Percentiles rank a stretch among this genome's conserved stretches.
phyloP scores from a whole-genome alignment of 2,329 filamentous ascomycete genomes.

The Ophiosphaerella korrae region DNA sequence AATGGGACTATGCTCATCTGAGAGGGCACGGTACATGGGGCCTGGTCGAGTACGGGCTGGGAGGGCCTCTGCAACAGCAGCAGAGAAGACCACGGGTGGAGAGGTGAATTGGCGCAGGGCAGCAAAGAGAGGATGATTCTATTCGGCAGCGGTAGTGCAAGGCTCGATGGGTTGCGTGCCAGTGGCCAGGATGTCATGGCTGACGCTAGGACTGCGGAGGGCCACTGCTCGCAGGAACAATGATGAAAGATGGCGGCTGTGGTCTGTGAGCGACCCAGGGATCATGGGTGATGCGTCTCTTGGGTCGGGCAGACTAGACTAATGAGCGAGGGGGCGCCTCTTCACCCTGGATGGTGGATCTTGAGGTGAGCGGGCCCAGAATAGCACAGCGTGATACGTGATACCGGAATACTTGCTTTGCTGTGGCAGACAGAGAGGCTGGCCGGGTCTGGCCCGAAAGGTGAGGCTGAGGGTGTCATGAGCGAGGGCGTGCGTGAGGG shows the following conservation, averaged over 20 bases:
- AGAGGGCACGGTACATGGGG: conserved; percentile 25
- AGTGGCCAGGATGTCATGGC: conserved; percentile 29
- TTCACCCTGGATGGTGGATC: conserved; percentile 17
- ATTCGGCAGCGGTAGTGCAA: conserved; percentile 36
- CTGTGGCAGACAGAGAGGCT: conserved; percentile 8
- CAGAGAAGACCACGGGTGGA: conserved; percentile 29
- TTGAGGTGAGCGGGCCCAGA: conserved; percentile 18
- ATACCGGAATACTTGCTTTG: conserved; percentile 2
- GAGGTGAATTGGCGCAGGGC: conserved; percentile 26
- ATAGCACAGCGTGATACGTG: conserved; percentile 11
- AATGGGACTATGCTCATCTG: conserved; percentile 23
- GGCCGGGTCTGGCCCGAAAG: background rate
- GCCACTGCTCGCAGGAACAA: conserved; percentile 30
- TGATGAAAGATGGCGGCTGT: conserved; percentile 35
- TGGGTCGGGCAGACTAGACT: conserved; percentile 14
- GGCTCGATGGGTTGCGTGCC: conserved; percentile 29
- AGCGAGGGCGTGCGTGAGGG: too few relatives aligned
- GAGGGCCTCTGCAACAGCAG: conserved; percentile 31
- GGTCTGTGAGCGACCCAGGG: conserved; percentile 33
- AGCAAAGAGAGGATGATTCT: conserved; percentile 34
- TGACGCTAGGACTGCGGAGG: conserved; percentile 37
- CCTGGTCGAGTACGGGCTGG: conserved; percentile 32
- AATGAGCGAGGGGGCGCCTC: conserved; percentile 27
- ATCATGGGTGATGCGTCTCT: conserved; percentile 20
- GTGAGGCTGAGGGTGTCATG: too few relatives aligned